Evolutionary conservation across 2,329 filamentous ascomycete genomes (phyloP).

Genomic region (Coniochaeta pulveracea): DNA sequence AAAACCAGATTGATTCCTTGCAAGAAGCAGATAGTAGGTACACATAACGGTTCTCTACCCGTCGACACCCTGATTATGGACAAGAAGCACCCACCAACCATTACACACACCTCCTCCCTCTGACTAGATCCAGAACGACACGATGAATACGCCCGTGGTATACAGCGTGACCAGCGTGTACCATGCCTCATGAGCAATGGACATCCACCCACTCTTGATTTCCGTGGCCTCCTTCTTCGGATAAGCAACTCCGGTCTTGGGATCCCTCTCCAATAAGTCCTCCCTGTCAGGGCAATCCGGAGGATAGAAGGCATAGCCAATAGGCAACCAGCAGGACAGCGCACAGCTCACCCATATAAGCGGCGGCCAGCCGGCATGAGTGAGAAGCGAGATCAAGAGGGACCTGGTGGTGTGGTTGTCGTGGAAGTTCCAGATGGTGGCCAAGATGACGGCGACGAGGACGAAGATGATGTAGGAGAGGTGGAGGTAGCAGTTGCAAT

Average conservation of each 20-base stretch:
- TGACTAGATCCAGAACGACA: too few species aligned
- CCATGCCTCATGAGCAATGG: too few species aligned
- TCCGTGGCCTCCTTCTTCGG: slow-evolving; percentile 30
- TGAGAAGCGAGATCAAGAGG: slow-evolving; percentile 40
- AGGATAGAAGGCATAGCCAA: slow-evolving; percentile 49
- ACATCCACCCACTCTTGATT: too few species aligned
- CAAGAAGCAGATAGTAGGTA: too few species aligned
- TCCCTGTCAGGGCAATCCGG: slow-evolving; percentile 46
- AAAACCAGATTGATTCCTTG: too few species aligned
- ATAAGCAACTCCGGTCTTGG: slow-evolving; percentile 40
- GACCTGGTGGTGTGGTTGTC: neutral
- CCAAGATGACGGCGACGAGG: slow-evolving; percentile 34
- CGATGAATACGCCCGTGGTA: too few species aligned
- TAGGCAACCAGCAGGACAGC: slow-evolving; percentile 44
- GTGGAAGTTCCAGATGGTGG: neutral
- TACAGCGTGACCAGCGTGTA: too few species aligned
- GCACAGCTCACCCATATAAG: slow-evolving; percentile 44
- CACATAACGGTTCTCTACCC: too few species aligned
- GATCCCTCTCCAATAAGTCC: slow-evolving; percentile 41
- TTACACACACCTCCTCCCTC: too few species aligned
- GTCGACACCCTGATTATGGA: too few species aligned
- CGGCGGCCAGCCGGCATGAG: slow-evolving; percentile 52
- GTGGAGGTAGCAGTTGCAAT: slow-evolving; percentile 34
- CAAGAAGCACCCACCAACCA: too few species aligned
- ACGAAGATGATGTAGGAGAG: slow-evolving; percentile 18